Percentiles rank a stretch among this genome's conserved stretches.
These are phyloP conservation scores for Hypoxylon sp. DNA, from an alignment of 2,329 filamentous ascomycete species.

Conservation along the genomic window DNA sequence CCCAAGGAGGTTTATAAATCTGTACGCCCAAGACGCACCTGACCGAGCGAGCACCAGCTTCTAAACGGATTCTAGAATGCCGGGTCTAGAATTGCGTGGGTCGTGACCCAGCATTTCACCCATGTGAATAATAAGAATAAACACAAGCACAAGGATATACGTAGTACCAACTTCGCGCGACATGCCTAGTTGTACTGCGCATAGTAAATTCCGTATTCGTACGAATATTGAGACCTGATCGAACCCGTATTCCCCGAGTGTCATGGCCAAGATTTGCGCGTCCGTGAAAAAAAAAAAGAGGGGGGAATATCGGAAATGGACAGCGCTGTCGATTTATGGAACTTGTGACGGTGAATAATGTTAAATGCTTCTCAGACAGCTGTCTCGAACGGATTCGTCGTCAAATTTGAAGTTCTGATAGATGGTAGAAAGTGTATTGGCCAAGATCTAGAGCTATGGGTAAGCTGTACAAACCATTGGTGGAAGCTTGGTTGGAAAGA, in stretches of 20 bases:
- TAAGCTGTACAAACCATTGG: slow-evolving; percentile 32
- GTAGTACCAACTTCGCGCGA: slow-evolving; percentile 32
- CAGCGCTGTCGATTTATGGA: slow-evolving; percentile 22
- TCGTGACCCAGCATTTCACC: slow-evolving; percentile 7
- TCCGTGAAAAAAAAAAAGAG: neutral
- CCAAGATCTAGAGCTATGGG: slow-evolving; percentile 32
- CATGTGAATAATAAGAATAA: slow-evolving; percentile 4
- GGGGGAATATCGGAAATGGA: slow-evolving; percentile 7
- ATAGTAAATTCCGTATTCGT: slow-evolving; percentile 28
- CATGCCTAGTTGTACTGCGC: slow-evolving; percentile 20
- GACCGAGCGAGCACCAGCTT: slow-evolving; percentile 20
- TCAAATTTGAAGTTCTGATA: slow-evolving; percentile 33
- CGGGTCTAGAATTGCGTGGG: slow-evolving; percentile 20
- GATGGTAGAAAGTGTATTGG: slow-evolving; percentile 30
- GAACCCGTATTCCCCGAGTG: slow-evolving; percentile 4
- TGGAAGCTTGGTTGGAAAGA: slow-evolving; percentile 30
- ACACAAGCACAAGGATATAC: slow-evolving; percentile 15
- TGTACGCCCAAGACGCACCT: slow-evolving; percentile 12
- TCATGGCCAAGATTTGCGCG: neutral
- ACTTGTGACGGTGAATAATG: slow-evolving; percentile 13
- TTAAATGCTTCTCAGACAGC: slow-evolving; percentile 27
- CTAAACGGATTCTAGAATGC: slow-evolving; percentile 39
- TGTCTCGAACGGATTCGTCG: slow-evolving; percentile 41
- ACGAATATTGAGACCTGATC: slow-evolving; percentile 7
- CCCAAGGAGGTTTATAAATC: slow-evolving; percentile 8